Conservation (phyloP, 169 alveolate species). For the Besnoitia besnoiti region DNA sequence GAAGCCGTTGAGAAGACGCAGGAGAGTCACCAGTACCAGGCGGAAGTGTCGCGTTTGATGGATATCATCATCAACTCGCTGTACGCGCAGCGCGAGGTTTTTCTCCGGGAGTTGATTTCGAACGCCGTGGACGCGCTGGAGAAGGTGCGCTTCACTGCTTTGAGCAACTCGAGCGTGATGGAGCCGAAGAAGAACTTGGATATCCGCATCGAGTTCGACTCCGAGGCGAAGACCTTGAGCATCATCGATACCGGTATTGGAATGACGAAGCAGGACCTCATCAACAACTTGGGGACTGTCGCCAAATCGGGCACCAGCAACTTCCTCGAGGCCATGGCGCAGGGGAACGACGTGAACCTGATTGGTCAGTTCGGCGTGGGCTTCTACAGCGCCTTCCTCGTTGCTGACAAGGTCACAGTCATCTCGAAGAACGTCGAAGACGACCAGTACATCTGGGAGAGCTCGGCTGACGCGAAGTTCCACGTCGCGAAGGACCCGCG, state of each 20-base stretch:
- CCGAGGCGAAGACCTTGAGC: slow-evolving; percentile 92
- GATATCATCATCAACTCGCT: slow-evolving; percentile 98
- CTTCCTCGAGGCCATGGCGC: slow-evolving; percentile 96
- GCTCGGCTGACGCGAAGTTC: slow-evolving; percentile 96
- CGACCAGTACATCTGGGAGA: slow-evolving; percentile 98
- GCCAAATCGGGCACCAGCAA: slow-evolving; percentile 97
- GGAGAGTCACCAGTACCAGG: slow-evolving; percentile 82
- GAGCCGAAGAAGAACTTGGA: slow-evolving; percentile 85
- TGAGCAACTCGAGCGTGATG: neutral
- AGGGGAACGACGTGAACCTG: slow-evolving; percentile 91
- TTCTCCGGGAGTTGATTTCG: slow-evolving; percentile 96
- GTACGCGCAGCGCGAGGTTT: slow-evolving; percentile 98
- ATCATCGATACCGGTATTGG: slow-evolving; percentile 99
- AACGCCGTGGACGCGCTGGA: slow-evolving; percentile 99
- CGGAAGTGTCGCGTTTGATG: slow-evolving; percentile 98
- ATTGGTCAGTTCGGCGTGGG: slow-evolving; percentile 99
- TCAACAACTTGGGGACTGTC: slow-evolving; percentile 98
- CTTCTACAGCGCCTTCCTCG: slow-evolving; percentile 98
- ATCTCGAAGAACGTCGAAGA: slow-evolving; percentile 89
- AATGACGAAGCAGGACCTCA: slow-evolving; percentile 98
- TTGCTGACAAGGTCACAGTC: slow-evolving; percentile 98
- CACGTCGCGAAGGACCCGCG: slow-evolving; percentile 95
- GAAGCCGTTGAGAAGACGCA: slow-evolving; percentile 2
- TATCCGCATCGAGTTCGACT: slow-evolving; percentile 93
- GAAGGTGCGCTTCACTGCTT: slow-evolving; percentile 36